Base-by-base conservation (phyloP, 2,329 filamentous ascomycete genomes). In the Myriosclerotinia curreyana region DNA sequence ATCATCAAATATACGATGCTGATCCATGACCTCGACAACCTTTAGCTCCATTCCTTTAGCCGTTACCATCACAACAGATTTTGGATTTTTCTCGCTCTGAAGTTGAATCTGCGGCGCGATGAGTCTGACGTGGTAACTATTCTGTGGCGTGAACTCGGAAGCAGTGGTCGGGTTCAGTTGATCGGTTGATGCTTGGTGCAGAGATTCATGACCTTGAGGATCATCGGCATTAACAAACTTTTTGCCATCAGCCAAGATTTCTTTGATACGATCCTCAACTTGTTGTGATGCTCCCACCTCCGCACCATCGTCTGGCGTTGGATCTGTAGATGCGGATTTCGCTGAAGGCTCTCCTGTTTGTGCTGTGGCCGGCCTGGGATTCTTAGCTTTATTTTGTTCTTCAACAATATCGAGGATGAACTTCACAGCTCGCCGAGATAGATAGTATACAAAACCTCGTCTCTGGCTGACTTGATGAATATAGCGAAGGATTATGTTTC, bases 21-120 rank as follows among this genome's bases (percentile, higher is more conserved):
- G 97, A 78, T 99, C 95, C 90, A 98, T 96, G 71, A 99, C 94
- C 69, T 97, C 94, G 25, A 99, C 86, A 14, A 99, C 90, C 79
- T 98, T 98, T 64, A 98, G 85, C 76, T 98, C 93, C 92, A 99
- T 99, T 61, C 93, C 92, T 77, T 98, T 98, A 36, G 93, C 92
- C 3, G 94, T 95, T 54, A 98, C 88, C n/a, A 99, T 82, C 6
- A 97, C 90, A n/a, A 96, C 95, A 65, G 96, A 90, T 76, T 96
- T 96, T 67, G 89, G 89, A 76, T 99, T 98, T 81, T 97, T 98
- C 74, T 99, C 95, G 75, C 95, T 98, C 74, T 99, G 94, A 52
- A 99, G 82, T 75, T 99, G 95, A 65, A 99, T 97, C 75, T 99
- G 95, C 17, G 95, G 95, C 7, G 94, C 95, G 71, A 99, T 97